phyloP scores from a whole-genome alignment of 352 stramenopile genomes.

The Phytophthora pistaciae region DNA sequence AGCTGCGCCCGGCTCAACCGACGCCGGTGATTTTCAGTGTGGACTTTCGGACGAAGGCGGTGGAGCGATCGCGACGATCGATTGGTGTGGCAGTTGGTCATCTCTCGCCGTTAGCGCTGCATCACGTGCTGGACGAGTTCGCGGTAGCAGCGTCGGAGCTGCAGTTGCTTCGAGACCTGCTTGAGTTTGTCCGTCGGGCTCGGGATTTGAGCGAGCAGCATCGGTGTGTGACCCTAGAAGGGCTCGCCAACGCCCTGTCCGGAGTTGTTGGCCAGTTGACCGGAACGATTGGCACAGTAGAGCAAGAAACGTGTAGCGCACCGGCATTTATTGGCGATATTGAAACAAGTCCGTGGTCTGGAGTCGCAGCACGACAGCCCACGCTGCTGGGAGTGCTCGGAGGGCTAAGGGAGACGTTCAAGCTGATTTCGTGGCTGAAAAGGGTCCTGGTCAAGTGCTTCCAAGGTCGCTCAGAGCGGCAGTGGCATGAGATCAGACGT shows the following conservation, averaged over 20 bases:
- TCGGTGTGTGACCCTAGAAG: conserved; percentile 53
- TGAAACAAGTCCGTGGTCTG: conserved; percentile 33
- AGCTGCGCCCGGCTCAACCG: conserved; percentile 24
- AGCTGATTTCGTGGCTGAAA: conserved; percentile 55
- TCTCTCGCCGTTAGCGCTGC: conserved; percentile 56
- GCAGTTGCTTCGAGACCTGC: conserved; percentile 59
- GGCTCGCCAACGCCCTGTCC: conserved; percentile 55
- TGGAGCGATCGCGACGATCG: conserved; percentile 37
- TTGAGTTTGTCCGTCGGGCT: conserved; percentile 29
- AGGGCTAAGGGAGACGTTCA: conserved; percentile 54
- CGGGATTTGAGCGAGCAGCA: conserved; percentile 22
- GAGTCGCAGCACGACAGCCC: conserved; percentile 30
- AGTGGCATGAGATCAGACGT: conserved; percentile 37
- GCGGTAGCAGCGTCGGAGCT: conserved; percentile 50
- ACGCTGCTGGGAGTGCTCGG: conserved; percentile 60
- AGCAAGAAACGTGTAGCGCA: conserved; percentile 20
- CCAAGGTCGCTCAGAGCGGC: conserved; percentile 20
- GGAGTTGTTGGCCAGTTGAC: conserved; percentile 36
- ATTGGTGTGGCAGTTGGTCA: conserved; percentile 47
- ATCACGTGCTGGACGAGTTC: conserved; percentile 42
- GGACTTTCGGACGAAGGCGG: conserved; percentile 37
- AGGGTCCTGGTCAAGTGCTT: conserved; percentile 44
- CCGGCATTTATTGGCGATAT: conserved; percentile 1
- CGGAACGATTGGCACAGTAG: conserved; percentile 32
- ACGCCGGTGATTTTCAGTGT: conserved; percentile 41